A percentile compares a stretch with the other conserved stretches of the same genome.
Evolutionary conservation across 331 rosid species (phyloP).

Genomic region (Rosa hybrid): DNA sequence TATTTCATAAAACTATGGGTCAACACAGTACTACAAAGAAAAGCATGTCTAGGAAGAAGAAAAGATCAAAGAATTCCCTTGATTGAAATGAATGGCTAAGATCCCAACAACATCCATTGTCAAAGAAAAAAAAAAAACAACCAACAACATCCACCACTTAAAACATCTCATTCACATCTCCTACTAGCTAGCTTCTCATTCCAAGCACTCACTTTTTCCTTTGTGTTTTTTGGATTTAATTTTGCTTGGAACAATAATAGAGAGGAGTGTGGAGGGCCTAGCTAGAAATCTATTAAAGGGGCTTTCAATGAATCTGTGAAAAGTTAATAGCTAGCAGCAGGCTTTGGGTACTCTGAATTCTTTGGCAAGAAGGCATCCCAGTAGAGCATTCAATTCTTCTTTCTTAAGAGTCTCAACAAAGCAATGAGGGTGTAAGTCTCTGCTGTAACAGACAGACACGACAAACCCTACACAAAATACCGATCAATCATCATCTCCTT

Average conservation of each 20-base stretch:
- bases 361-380: slow-evolving; percentile 41
- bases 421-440: slow-evolving; percentile 21
- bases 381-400: slow-evolving; percentile 60
- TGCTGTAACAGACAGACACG: slow-evolving; percentile 11
- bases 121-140: not conserved
- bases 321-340: slow-evolving; percentile 31
- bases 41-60: slow-evolving; percentile 20
- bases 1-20: slow-evolving; percentile 43
- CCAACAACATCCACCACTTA: slow-evolving; percentile 11
- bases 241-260: slow-evolving; percentile 34
- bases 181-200: not conserved
- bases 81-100: slow-evolving; percentile 51
- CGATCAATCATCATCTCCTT: slow-evolving; percentile 11
- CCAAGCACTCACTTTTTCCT: slow-evolving; percentile 3
- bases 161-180: not conserved
- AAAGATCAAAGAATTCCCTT: slow-evolving; percentile 26
- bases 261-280: slow-evolving; percentile 49
- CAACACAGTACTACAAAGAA: slow-evolving; percentile 39
- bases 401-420: slow-evolving; percentile 37
- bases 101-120: slow-evolving; percentile 37
- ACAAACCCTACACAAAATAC: slow-evolving; percentile 23
- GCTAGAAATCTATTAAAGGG: slow-evolving; percentile 56
- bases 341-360: slow-evolving; percentile 60
- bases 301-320: slow-evolving; percentile 72
- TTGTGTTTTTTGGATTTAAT: not conserved